Evolutionary conservation across 768 basidiomycete genomes (phyloP).

Genomic region (Boletus insuetus): DNA sequence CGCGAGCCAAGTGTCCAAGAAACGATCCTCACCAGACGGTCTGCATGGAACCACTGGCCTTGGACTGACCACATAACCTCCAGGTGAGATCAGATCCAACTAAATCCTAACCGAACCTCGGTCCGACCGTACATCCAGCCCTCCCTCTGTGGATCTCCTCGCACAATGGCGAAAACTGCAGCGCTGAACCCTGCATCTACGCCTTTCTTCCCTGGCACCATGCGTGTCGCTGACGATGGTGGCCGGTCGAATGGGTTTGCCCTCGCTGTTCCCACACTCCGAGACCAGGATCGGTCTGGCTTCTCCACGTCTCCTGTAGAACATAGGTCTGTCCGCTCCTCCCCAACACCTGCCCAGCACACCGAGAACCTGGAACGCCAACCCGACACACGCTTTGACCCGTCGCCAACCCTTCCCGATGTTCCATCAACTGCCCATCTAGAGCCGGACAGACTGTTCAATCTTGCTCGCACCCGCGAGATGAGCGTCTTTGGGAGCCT

Average conservation of each 20-base stretch:
- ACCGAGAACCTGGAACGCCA: constrained; percentile 24
- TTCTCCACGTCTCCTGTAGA: constrained; percentile 62
- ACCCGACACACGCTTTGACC: constrained; percentile 31
- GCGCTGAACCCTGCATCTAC: constrained; percentile 79
- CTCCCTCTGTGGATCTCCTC: constrained; percentile 16
- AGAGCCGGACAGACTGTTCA: constrained; percentile 45
- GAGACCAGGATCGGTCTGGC: constrained; percentile 47
- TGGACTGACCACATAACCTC: not conserved
- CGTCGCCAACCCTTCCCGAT: constrained; percentile 38
- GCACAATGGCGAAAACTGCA: constrained; percentile 69
- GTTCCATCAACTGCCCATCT: constrained; percentile 46
- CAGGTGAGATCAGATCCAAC: constrained; percentile 22
- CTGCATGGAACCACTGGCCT: constrained; percentile 26
- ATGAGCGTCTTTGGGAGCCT: constrained; percentile 47
- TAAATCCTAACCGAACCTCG: not conserved
- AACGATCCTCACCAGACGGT: not conserved
- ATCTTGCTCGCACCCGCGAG: constrained; percentile 45
- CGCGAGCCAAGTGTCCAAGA: constrained; percentile 8
- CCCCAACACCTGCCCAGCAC: constrained; percentile 59
- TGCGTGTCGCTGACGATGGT: constrained; percentile 58
- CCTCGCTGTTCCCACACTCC: constrained; percentile 47
- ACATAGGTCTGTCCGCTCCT: constrained; percentile 64
- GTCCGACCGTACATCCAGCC: constrained; percentile 12
- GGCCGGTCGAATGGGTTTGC: constrained; percentile 38
- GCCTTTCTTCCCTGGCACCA: constrained; percentile 75